Base-by-base conservation (phyloP, 148 eudicot genomes). In the Amaranthus hypochondriacus region DNA sequence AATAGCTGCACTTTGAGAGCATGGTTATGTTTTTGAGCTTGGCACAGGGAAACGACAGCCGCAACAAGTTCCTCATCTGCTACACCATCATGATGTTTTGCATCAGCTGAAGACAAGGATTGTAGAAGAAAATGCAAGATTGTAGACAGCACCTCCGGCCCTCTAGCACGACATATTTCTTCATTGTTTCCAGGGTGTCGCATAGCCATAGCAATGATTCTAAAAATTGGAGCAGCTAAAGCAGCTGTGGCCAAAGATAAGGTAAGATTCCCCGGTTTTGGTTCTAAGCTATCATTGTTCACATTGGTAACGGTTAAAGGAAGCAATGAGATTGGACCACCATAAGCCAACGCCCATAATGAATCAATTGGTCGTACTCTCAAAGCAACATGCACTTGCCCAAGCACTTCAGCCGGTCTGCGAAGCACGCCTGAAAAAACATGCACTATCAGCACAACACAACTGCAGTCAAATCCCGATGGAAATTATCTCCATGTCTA, bases 341-440 rank as follows among this genome's bases (percentile, higher is more conserved):
- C 99, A 87, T 89, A 86, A 62, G 96, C 97, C 83, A 96, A 78
- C 58, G 97, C 91, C 97, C 99, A 92, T 71, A 96, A 83, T 77
- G 99, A 94, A 81, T 96, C 99, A 64, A 87, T 82, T 58, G 99
- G 96, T 52, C 94, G 87, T 89, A 86, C 87, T 78, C 97, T 92
- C 55, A 85, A 86, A 76, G 99, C 99, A 76, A 96, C 97, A 87
- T 92, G 91, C 59, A 96, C 99, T 81, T 89, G 99, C 71, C 99
- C 99, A 54, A 96, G 96, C 75, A 96, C 94, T 81, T 96, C 97
- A 62, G 99, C 99, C 66, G 99, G 99, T 78, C 96, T 87, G 66
- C 99, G 82, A 53, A 87, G 87, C 76, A 75, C 73, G 69, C 99
- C 99, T 96, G 85, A 75, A 82, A 66, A 78, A 68, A 61, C 52